Base-by-base conservation (phyloP, 2,329 filamentous ascomycete genomes). In the Hypoxylon sp. region DNA sequence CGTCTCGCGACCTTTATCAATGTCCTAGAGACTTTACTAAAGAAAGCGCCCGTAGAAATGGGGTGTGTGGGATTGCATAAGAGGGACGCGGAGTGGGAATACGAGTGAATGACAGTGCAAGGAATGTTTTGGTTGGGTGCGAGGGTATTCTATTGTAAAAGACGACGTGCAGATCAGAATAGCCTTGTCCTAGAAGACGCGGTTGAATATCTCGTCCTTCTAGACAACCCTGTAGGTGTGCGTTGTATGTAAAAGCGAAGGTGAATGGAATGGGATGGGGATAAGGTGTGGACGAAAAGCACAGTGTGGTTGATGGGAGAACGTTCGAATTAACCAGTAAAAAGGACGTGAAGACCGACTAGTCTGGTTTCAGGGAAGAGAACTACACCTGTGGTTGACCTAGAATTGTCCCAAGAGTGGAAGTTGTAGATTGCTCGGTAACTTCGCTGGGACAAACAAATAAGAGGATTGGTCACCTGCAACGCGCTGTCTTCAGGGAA, bases 351-450 rank as follows among this genome's bases (percentile, higher is more conserved):
- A 13, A 25, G 15, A 13, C 11, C 11, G 3, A 7, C 40, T 58
- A 51, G 51, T 55, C 36, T 32, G 31, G 51, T 57, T 57, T 57
- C 37, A 51, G 20, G 35, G 40, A 36, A 8, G 35, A 21, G 13
- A 43, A 8, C n/a, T 17, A 21, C 30, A 26, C 26, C 29, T 51
- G 21, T 29, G 29, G 15, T 37, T 46, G 30, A 35, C 16, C 25
- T n/a, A n/a, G n/a, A n/a, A n/a, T n/a, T n/a, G n/a, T n/a, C n/a
- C n/a, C 27, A 27, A 46, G 34, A 49, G 52, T 49, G 49, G 44
- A 46, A 46, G 36, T 43, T 17, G 31, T 50, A 26, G 53, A 50
- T 53, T 57, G 52, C 43, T 52, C 32, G 42, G 19, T 35, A 31
- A 13, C 15, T n/a, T n/a, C n/a, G n/a, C n/a, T 26, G 26, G 12